Conservation (phyloP, 306 rosid species). For the Gastrolobium villosum region DNA sequence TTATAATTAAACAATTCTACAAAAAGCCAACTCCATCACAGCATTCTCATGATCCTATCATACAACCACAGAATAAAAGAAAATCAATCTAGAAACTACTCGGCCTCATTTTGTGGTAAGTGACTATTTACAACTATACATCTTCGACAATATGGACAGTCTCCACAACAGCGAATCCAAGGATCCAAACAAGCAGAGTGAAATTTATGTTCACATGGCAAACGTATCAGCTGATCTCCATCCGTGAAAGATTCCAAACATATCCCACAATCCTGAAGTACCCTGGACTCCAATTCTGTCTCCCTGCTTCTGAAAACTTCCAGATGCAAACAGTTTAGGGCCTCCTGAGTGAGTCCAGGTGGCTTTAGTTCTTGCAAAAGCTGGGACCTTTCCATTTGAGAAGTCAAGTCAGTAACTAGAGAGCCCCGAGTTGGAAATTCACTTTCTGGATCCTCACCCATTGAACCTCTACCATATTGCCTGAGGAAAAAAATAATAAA, state of each 20-base stretch:
- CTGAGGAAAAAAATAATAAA: slow-evolving; percentile 35
- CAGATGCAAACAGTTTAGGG: slow-evolving; percentile 60
- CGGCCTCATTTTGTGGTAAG: background rate
- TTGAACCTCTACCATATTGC: slow-evolving; percentile 49
- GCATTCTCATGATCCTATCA: slow-evolving; percentile 17
- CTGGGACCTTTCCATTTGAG: slow-evolving; percentile 61
- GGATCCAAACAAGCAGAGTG: slow-evolving; percentile 82
- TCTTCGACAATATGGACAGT: slow-evolving; percentile 87
- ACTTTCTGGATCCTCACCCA: slow-evolving; percentile 46
- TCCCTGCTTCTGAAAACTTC: slow-evolving; percentile 61
- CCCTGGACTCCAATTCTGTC: slow-evolving; percentile 44
- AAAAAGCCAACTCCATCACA: slow-evolving; percentile 41
- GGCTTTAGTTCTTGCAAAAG: slow-evolving; percentile 64
- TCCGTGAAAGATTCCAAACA: slow-evolving; percentile 77
- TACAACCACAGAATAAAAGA: slow-evolving; percentile 36
- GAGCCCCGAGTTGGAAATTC: slow-evolving; percentile 49
- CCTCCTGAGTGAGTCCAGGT: slow-evolving; percentile 80
- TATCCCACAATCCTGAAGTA: slow-evolving; percentile 77
- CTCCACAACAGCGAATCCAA: slow-evolving; percentile 82
- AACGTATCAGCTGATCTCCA: slow-evolving; percentile 70
- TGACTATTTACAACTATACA: slow-evolving; percentile 55
- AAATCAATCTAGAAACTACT: slow-evolving; percentile 11
- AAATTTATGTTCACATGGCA: slow-evolving; percentile 84
- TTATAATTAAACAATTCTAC: background rate
- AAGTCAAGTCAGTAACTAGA: slow-evolving; percentile 54